phyloP scores from a whole-genome alignment of 2,329 filamentous ascomycete species.

The Fusarium sublunatum region DNA sequence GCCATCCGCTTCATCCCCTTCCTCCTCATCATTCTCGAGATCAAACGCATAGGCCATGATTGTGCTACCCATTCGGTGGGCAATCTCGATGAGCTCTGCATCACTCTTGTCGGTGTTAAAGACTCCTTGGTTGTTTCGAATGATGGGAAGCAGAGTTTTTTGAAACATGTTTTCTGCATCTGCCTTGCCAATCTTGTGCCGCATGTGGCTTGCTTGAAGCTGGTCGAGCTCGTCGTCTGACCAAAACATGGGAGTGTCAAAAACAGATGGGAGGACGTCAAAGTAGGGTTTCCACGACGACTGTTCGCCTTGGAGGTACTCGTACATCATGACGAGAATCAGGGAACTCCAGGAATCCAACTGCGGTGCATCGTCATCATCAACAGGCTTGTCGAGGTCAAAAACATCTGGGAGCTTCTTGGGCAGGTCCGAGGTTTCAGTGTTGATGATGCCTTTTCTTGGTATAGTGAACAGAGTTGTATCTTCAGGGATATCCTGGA shows the following conservation, averaged over 20 bases:
- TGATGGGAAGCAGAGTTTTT: slow-evolving; percentile 61
- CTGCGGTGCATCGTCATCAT: slow-evolving; percentile 52
- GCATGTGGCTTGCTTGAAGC: slow-evolving; percentile 81
- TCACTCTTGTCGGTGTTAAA: slow-evolving; percentile 59
- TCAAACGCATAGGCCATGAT: slow-evolving; percentile 97
- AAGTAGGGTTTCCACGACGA: slow-evolving; percentile 86
- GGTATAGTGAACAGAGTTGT: slow-evolving; percentile 86
- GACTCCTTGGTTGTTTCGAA: slow-evolving; percentile 57
- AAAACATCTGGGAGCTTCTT: slow-evolving; percentile 67
- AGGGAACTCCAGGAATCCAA: slow-evolving; percentile 67
- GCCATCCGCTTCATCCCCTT: slow-evolving; percentile 71
- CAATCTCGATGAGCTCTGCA: slow-evolving; percentile 61
- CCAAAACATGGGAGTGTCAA: slow-evolving; percentile 96
- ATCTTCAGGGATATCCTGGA: slow-evolving; percentile 74
- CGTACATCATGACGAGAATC: slow-evolving; percentile 85
- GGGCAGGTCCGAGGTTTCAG: slow-evolving; percentile 76
- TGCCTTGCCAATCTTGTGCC: slow-evolving; percentile 78
- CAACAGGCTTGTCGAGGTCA: slow-evolving; percentile 51
- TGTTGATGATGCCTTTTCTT: slow-evolving; percentile 74
- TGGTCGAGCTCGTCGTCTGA: slow-evolving; percentile 72
- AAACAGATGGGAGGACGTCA: slow-evolving; percentile 74
- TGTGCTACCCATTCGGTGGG: slow-evolving; percentile 85
- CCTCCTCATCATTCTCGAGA: slow-evolving; percentile 68
- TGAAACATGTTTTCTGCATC: slow-evolving; percentile 77
- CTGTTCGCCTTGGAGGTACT: slow-evolving; percentile 66